These are phyloP conservation scores for Lineolata rhizophorae DNA, from an alignment of 495 filamentous ascomycete species.

Conservation along the genomic window DNA sequence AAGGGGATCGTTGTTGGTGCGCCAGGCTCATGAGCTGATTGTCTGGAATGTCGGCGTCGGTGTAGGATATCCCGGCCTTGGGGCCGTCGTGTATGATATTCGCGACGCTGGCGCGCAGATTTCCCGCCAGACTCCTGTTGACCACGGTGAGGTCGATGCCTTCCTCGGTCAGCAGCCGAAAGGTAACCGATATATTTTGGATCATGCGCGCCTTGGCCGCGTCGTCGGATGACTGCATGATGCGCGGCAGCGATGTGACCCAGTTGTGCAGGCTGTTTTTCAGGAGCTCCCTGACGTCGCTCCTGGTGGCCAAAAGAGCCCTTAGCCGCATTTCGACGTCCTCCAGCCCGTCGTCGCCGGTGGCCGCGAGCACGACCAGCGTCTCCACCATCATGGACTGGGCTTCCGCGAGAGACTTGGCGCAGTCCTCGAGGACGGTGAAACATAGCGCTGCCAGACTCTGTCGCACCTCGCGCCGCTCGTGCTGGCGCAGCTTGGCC, in stretches of 20 bases:
- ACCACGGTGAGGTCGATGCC: conserved; percentile 49
- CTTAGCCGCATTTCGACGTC: conserved; percentile 24
- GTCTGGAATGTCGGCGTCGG: not conserved
- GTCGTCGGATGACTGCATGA: conserved; percentile 76
- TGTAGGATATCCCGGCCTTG: not conserved
- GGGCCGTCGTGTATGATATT: conserved; percentile 7
- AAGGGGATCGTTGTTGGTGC: conserved; percentile 2
- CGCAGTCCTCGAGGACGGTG: conserved; percentile 54
- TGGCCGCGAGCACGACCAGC: conserved; percentile 44
- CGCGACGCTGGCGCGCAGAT: conserved; percentile 35
- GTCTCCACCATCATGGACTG: conserved; percentile 56
- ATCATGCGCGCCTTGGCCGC: conserved; percentile 47
- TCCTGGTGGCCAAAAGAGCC: conserved; percentile 23
- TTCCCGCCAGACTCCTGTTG: conserved; percentile 40
- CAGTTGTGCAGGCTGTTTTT: conserved; percentile 58
- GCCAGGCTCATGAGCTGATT: too few relatives aligned
- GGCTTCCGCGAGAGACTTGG: conserved; percentile 48
- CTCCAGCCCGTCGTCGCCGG: conserved; percentile 13
- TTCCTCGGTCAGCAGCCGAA: conserved; percentile 40
- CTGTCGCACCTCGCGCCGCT: conserved; percentile 43
- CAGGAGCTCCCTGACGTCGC: too few relatives aligned
- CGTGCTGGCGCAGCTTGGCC: conserved; percentile 54
- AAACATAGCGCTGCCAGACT: conserved; percentile 49
- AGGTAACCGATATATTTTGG: conserved; percentile 48
- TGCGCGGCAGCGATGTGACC: conserved; percentile 55